Conservation (phyloP, 176 grass and related monocot genomes). For the Triticum dicoccoides region DNA sequence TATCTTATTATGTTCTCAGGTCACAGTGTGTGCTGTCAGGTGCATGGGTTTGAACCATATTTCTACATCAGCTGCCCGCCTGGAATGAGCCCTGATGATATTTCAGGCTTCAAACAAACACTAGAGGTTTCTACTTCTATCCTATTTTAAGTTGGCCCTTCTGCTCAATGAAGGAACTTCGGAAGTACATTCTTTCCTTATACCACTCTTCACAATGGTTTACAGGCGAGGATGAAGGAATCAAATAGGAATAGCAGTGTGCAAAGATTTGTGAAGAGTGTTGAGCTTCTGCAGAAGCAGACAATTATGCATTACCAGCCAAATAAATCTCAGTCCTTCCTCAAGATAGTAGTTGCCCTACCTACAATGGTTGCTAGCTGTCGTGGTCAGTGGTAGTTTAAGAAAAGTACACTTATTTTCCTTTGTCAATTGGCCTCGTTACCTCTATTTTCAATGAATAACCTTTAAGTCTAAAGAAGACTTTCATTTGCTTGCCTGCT, state of each 20-base stretch:
- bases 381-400: conserved; percentile 59
- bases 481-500: conserved; percentile 23
- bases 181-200: conserved; percentile 31
- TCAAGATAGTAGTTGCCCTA: conserved; percentile 90
- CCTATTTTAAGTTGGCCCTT: background rate
- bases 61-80: conserved; percentile 76
- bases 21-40: conserved; percentile 88
- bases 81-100: conserved; percentile 92
- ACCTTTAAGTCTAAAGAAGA: background rate
- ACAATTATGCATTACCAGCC: conserved; percentile 98
- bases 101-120: conserved; percentile 77
- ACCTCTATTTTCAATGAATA: conserved; percentile 1
- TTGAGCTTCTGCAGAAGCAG: conserved; percentile 91
- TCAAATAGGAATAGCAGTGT: conserved; percentile 96
- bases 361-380: conserved; percentile 97
- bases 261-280: conserved; percentile 77
- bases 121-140: conserved; percentile 62
- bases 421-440: background rate
- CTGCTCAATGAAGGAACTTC: conserved; percentile 1
- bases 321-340: conserved; percentile 70
- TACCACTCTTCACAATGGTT: conserved; percentile 27
- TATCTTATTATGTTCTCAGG: conserved; percentile 47
- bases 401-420: background rate
- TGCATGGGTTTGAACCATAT: conserved; percentile 97
- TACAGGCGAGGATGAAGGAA: conserved; percentile 87